Conservation (phyloP, 208 protist species). For the Leishmania turanica region DNA sequence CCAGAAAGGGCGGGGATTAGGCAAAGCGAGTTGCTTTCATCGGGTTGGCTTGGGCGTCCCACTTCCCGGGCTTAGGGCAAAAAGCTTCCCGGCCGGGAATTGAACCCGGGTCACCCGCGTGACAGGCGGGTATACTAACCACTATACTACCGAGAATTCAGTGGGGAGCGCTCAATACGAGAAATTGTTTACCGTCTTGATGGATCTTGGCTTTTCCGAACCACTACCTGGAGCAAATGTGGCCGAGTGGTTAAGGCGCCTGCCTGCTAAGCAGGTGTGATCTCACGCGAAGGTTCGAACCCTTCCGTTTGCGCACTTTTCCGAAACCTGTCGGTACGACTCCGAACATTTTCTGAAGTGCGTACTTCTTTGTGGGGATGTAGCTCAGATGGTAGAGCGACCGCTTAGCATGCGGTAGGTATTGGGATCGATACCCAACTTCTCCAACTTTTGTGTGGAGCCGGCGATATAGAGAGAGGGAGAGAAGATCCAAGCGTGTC, state of each 20-base stretch:
- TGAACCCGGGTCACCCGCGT: slow-evolving; percentile 52
- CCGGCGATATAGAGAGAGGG: neutral
- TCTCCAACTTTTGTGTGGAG: slow-evolving; percentile 65
- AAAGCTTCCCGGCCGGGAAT: slow-evolving; percentile 54
- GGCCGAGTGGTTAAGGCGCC: slow-evolving; percentile 91
- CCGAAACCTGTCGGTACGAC: neutral
- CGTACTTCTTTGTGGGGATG: neutral
- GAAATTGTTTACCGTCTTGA: fast-evolving
- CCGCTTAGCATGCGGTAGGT: slow-evolving; percentile 94
- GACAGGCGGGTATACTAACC: slow-evolving; percentile 56
- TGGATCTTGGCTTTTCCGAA: too few species aligned
- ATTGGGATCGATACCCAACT: slow-evolving; percentile 95
- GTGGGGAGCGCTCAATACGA: neutral
- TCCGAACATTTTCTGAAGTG: too few species aligned
- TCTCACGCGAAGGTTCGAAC: slow-evolving; percentile 93
- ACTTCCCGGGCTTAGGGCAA: neutral
- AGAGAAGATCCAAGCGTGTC: neutral
- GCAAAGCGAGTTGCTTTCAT: neutral
- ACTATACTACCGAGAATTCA: slow-evolving; percentile 51
- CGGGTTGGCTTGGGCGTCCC: neutral
- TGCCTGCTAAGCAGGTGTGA: slow-evolving; percentile 93
- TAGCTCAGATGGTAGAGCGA: slow-evolving; percentile 94
- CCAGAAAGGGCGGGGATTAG: too few species aligned
- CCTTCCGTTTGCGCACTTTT: slow-evolving; percentile 87
- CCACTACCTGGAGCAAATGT: slow-evolving; percentile 52